Conservation (phyloP, 495 filamentous ascomycete genomes). For the Aspergillus asperescens region DNA sequence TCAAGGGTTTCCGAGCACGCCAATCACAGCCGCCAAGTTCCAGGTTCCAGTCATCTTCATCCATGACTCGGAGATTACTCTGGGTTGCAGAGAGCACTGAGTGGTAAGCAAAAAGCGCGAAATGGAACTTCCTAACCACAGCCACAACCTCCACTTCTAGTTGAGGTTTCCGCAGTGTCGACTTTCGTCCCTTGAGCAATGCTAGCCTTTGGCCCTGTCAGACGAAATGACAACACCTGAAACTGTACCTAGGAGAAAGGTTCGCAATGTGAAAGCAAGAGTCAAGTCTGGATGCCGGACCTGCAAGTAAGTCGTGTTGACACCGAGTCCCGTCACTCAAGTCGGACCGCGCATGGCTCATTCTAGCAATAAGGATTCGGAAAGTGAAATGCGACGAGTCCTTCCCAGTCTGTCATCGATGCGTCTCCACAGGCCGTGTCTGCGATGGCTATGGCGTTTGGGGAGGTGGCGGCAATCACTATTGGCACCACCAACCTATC, state of each 20-base stretch:
- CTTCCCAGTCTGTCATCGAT: slow-evolving; percentile 48
- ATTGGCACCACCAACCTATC: not conserved
- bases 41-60: no score
- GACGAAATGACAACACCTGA: not conserved
- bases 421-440: slow-evolving; percentile 48
- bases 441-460: slow-evolving; percentile 57
- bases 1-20: not conserved
- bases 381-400: slow-evolving; percentile 56
- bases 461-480: slow-evolving; percentile 37
- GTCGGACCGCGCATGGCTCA: not conserved
- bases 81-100: no score
- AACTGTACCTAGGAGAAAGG: not conserved
- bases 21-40: not conserved
- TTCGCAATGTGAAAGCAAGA: not conserved
- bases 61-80: no score
- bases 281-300: slow-evolving; percentile 15
- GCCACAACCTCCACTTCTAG: no score
- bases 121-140: no score
- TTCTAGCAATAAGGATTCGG: slow-evolving; percentile 25
- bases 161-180: no score
- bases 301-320: slow-evolving; percentile 9
- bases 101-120: no score
- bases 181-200: no score
- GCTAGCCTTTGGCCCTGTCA: not conserved
- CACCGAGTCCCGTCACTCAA: not conserved